These are phyloP conservation scores for Pythium pyrilobum DNA, from an alignment of 352 stramenopile species.

Conservation along the genomic window DNA sequence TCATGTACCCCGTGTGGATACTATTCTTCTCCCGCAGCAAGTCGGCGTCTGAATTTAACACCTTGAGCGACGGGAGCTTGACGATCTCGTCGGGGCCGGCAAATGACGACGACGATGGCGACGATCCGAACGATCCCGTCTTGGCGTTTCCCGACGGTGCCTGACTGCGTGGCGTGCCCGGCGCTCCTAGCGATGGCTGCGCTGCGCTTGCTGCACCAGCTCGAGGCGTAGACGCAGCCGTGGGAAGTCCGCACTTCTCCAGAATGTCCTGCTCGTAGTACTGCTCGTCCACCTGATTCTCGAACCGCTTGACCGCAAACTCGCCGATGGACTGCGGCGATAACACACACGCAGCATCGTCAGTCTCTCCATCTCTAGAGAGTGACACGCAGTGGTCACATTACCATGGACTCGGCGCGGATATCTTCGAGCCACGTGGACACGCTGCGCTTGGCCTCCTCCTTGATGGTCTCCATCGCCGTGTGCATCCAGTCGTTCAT, in stretches of 20 bases:
- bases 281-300: slow-evolving; percentile 73
- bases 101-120: slow-evolving; percentile 11
- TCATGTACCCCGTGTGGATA: slow-evolving; percentile 71
- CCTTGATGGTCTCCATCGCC: slow-evolving; percentile 66
- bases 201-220: not conserved
- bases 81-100: slow-evolving; percentile 22
- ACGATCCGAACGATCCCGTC: not conserved
- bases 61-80: slow-evolving; percentile 61
- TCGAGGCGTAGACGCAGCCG: slow-evolving; percentile 8
- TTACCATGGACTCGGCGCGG: slow-evolving; percentile 51
- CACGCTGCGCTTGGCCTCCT: slow-evolving; percentile 56
- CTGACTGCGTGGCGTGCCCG: not conserved
- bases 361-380: not conserved
- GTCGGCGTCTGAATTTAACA: slow-evolving; percentile 65
- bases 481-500: slow-evolving; percentile 80
- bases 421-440: slow-evolving; percentile 74
- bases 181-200: not conserved
- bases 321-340: slow-evolving; percentile 48
- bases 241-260: slow-evolving; percentile 50
- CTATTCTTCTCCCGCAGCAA: slow-evolving; percentile 48
- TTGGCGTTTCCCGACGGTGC: not conserved
- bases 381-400: too few relatives aligned
- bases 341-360: not conserved
- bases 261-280: slow-evolving; percentile 75
- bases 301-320: slow-evolving; percentile 56